A percentile compares a stretch with the other conserved stretches of the same genome.
phyloP scores from a whole-genome alignment of 192 early-diverging fungal genomes.

The Coemansia sp. region DNA sequence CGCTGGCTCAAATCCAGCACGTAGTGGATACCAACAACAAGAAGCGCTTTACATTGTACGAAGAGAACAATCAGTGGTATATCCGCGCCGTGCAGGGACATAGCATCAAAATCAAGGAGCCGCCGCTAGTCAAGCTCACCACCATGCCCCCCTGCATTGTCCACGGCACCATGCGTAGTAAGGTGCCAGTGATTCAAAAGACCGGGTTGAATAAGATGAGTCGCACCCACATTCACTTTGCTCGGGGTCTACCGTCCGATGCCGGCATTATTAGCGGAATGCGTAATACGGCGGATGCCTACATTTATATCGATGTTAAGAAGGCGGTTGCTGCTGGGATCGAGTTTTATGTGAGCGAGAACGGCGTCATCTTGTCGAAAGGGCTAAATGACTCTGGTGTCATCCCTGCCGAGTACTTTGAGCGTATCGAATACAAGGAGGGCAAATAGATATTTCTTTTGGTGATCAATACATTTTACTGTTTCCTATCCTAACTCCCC shows the following conservation, averaged over 20 bases:
- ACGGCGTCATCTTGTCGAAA: conserved; percentile 77
- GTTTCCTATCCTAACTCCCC: neutral
- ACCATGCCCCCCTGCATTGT: conserved; percentile 29
- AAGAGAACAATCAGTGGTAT: conserved; percentile 47
- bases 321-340: conserved; percentile 75
- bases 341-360: conserved; percentile 71
- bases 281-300: conserved; percentile 62
- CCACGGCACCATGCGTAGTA: conserved; percentile 34
- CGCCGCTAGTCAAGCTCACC: conserved; percentile 32
- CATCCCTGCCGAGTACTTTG: conserved; percentile 68
- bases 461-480: neutral
- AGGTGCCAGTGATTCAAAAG: conserved; percentile 37
- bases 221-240: conserved; percentile 91
- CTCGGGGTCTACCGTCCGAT: conserved; percentile 66
- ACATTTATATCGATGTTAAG: conserved; percentile 76
- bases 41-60: conserved; percentile 69
- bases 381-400: conserved; percentile 62
- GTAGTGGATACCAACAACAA: conserved; percentile 80
- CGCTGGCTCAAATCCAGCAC: conserved; percentile 61
- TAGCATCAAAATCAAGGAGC: conserved; percentile 50
- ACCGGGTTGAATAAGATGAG: conserved; percentile 72
- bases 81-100: conserved; percentile 92
- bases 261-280: conserved; percentile 75
- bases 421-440: conserved; percentile 46
- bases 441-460: neutral